Evolutionary conservation across 2,329 filamentous ascomycete species (phyloP).

Genomic region (Cordyceps cicadae): DNA sequence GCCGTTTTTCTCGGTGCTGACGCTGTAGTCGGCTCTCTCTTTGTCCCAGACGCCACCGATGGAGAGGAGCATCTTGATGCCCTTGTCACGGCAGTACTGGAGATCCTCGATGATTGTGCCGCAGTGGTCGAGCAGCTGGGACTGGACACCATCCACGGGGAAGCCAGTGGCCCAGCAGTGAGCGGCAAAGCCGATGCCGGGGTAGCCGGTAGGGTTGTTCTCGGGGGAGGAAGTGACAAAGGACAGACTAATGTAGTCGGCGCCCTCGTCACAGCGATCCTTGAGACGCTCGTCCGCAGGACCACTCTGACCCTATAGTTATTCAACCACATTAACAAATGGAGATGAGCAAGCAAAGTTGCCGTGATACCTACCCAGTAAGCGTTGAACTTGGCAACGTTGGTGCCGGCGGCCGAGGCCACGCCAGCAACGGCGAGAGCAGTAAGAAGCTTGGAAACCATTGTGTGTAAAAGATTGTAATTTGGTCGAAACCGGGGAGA

Average conservation of each 20-base stretch:
- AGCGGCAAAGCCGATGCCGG: slow-evolving; percentile 32
- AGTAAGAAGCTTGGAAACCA: slow-evolving; percentile 15
- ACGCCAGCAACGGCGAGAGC: slow-evolving; percentile 18
- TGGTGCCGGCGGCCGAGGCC: slow-evolving; percentile 18
- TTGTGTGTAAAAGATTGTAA: slow-evolving; percentile 24
- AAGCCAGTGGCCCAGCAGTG: slow-evolving; percentile 27
- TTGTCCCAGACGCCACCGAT: slow-evolving; percentile 28
- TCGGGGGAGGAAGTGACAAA: slow-evolving; percentile 33
- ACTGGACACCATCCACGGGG: slow-evolving; percentile 17
- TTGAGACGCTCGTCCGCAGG: slow-evolving; percentile 21
- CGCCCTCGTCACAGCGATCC: slow-evolving; percentile 28
- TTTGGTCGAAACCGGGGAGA: slow-evolving; percentile 23
- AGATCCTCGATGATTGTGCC: slow-evolving; percentile 30
- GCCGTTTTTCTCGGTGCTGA: slow-evolving; percentile 24
- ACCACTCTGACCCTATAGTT: slow-evolving; percentile 27
- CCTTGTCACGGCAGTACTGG: slow-evolving; percentile 31
- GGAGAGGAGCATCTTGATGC: slow-evolving; percentile 36
- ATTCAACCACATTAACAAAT: neutral
- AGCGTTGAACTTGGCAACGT: slow-evolving; percentile 24
- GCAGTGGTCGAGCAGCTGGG: slow-evolving; percentile 29
- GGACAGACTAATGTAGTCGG: slow-evolving; percentile 30
- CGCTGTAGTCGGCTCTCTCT: slow-evolving; percentile 24
- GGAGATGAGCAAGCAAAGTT: neutral
- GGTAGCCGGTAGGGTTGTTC: slow-evolving; percentile 25
- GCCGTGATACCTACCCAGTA: slow-evolving; percentile 28